Base-by-base conservation (phyloP, 2,329 filamentous ascomycete genomes). In the Aureobasidium vineae region DNA sequence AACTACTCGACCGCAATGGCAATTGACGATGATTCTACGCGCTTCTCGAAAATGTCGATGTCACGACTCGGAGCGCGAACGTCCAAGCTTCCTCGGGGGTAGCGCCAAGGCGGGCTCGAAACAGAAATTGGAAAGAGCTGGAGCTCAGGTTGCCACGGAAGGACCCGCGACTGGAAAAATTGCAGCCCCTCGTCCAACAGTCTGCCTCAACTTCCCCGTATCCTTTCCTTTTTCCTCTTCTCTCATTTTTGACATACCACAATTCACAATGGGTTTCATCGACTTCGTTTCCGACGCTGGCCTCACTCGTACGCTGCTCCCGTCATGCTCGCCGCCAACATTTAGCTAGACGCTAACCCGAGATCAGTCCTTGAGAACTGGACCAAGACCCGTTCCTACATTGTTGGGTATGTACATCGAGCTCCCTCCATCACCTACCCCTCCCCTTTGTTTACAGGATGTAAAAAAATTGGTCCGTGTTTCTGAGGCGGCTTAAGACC, bases 401-500 rank as follows among this genome's bases (percentile, higher is more conserved):
- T 94, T 76, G 82, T 88, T 81, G 90, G 90, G 90, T 93, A 89
- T 78, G 90, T 87, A 71, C 70, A 66, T 66, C 64, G 49, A 57
- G 67, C 66, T 63, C 45, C 66, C 68, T 70, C 70, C 69, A 65
- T 69, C 69, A 61, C 57, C 57, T 40, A 63, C 59, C 71, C 67
- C 72, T 69, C 36, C 67, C 68, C 69, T 70, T 70, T 70, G 71
- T 79, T 77, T 73, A 23, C 73, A 85, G 90, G 90, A 93, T 92
- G 90, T 93, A 84, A 90, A 85, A 68, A 84, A 84, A 88, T 93
- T 93, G 90, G 91, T 94, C 91, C 90, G 90, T 94, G 90, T 95
- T 94, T 88, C 91, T 86, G 90, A 94, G 89, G 88, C 88, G 89
- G 86, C 85, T 92, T 90, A 94, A 94, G 90, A 93, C 90, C 83